A percentile compares a stretch with the other conserved stretches of the same genome.
phyloP scores from a whole-genome alignment of 305 asterid genomes.

The Vinca major region DNA sequence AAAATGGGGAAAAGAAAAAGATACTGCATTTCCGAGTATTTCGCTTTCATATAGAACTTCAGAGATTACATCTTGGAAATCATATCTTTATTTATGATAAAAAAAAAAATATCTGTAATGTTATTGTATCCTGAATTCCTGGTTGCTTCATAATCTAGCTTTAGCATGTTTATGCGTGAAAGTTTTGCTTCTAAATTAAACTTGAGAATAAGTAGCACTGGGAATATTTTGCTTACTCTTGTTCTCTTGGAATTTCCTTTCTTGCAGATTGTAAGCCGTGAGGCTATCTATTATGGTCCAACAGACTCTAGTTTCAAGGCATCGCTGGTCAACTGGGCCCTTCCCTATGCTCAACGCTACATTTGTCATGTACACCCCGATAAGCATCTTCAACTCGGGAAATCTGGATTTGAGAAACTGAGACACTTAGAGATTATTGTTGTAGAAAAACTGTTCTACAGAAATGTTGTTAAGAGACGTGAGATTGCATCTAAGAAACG shows the following conservation, averaged over 20 bases:
- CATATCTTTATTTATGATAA: not conserved
- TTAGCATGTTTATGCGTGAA: not conserved
- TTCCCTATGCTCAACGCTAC: slow-evolving; percentile 81
- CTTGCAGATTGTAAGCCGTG: slow-evolving; percentile 74
- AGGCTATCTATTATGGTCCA: slow-evolving; percentile 51
- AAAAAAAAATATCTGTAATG: not conserved
- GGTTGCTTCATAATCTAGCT: not conserved
- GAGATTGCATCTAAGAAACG: slow-evolving; percentile 47
- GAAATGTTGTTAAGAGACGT: slow-evolving; percentile 44
- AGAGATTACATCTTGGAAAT: not conserved
- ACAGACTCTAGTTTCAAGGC: slow-evolving; percentile 36
- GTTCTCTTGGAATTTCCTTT: slow-evolving; percentile 13
- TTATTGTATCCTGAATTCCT: not conserved
- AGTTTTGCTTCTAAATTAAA: not conserved
- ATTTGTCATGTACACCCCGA: slow-evolving; percentile 37
- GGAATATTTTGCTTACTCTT: slow-evolving; percentile 7
- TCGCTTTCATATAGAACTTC: not conserved
- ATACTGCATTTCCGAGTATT: too few relatives aligned
- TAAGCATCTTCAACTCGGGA: slow-evolving; percentile 51
- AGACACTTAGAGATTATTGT: slow-evolving; percentile 46
- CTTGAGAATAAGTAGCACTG: slow-evolving; percentile 5
- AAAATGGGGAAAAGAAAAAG: too few relatives aligned
- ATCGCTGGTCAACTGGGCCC: slow-evolving; percentile 72
- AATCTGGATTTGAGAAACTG: slow-evolving; percentile 47
- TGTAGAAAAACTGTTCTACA: slow-evolving; percentile 63